Conservation (phyloP, 1,139 yeast genomes). For the Nakaseomyces kungkrabaensis region DNA sequence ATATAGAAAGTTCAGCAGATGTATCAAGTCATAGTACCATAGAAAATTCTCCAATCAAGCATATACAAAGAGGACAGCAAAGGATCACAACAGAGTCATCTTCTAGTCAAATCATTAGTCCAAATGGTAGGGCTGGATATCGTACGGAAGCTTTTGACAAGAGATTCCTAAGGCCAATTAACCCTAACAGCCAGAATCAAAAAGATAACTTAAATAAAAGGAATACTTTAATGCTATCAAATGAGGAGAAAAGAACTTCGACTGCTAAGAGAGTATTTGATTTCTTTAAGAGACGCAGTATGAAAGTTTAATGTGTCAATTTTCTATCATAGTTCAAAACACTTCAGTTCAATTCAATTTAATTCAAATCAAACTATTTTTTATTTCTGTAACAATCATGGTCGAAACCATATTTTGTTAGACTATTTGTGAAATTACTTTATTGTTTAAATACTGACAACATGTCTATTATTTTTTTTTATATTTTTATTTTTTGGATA, state of each 20-base stretch:
- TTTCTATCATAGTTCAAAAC: neutral
- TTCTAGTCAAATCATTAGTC: neutral
- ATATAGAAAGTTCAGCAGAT: neutral
- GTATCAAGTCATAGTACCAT: neutral
- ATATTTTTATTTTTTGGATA: too few species aligned
- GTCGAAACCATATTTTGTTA: too few species aligned
- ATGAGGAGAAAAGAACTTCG: conserved; percentile 33
- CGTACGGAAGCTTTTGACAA: neutral
- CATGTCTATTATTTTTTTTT: too few species aligned
- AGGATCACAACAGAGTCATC: neutral
- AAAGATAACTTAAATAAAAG: neutral
- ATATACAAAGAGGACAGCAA: neutral
- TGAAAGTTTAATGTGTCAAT: conserved; percentile 21
- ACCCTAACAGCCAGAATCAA: neutral
- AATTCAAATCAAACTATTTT: too few species aligned
- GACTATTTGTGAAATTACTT: too few species aligned
- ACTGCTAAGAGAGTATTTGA: conserved; percentile 74
- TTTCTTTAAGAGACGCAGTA: conserved; percentile 70
- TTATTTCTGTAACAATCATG: too few species aligned
- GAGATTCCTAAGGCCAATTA: neutral
- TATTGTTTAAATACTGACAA: too few species aligned
- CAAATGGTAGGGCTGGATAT: neutral
- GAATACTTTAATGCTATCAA: neutral
- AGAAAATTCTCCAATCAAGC: neutral
- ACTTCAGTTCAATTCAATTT: too few species aligned